Percentiles rank a stretch among this genome's conserved stretches.
Evolutionary conservation across 306 rosid species (phyloP).

Genomic region (Malus domestica): DNA sequence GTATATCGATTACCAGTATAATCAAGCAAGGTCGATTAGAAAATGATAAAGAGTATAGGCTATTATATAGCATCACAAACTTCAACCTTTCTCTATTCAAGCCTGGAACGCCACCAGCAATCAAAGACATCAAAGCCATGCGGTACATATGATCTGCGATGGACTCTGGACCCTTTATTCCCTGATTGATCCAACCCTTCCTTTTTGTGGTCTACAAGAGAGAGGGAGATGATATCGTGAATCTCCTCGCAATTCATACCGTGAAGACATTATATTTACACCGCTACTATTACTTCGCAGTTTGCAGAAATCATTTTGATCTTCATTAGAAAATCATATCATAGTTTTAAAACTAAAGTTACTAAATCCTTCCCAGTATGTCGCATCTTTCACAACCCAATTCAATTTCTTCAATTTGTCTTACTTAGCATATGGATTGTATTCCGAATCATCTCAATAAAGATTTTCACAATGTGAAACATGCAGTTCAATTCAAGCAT

Average conservation of each 20-base stretch:
- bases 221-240: not conserved
- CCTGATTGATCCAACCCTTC: conserved; percentile 94
- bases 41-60: conserved; percentile 4
- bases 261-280: not conserved
- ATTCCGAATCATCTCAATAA: not conserved
- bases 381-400: not conserved
- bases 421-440: not conserved
- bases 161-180: conserved; percentile 80
- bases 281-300: not conserved
- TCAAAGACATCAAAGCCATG: conserved; percentile 84
- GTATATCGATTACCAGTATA: not conserved
- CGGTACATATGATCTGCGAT: conserved; percentile 94
- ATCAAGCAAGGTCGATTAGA: not conserved
- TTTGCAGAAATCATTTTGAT: not conserved
- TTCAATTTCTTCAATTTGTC: not conserved
- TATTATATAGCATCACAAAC: not conserved
- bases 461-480: not conserved
- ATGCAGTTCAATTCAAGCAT: not conserved
- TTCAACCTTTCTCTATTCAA: conserved; percentile 74
- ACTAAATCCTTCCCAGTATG: not conserved
- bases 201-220: conserved; percentile 70
- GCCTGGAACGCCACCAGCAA: conserved; percentile 66
- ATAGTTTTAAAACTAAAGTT: not conserved
- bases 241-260: not conserved
- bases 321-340: not conserved